phyloP scores from a whole-genome alignment of 202 grass and related monocot species.

The Alloteropsis angusta region DNA sequence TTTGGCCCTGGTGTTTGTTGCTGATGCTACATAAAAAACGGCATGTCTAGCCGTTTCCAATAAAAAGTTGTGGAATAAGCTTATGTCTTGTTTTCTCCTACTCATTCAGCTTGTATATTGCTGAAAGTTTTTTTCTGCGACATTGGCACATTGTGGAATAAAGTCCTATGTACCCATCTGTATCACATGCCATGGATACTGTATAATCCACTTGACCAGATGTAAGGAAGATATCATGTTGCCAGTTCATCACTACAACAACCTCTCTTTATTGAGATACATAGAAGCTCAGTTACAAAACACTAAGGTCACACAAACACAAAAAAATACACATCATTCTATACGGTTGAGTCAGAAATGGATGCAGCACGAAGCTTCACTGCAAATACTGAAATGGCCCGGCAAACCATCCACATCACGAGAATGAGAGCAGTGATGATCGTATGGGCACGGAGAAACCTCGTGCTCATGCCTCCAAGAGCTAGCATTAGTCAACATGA shows the following conservation, averaged over 20 bases:
- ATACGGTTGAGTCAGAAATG: background rate
- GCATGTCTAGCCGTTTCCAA: background rate
- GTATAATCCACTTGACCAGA: background rate
- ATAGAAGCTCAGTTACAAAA: background rate
- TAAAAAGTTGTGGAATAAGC: background rate
- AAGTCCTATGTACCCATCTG: background rate
- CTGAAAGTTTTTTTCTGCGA: background rate
- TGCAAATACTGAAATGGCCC: background rate
- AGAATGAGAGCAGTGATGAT: background rate
- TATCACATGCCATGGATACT: background rate
- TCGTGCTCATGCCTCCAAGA: background rate
- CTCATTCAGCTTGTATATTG: background rate
- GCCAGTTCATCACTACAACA: background rate
- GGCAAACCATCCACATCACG: background rate
- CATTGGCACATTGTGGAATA: background rate
- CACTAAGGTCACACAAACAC: background rate
- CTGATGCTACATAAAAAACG: background rate
- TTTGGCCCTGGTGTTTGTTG: background rate
- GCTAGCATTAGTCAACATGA: background rate
- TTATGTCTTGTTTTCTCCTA: background rate
- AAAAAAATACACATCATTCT: background rate
- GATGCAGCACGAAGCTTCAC: background rate
- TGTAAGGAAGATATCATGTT: background rate
- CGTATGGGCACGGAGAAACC: background rate
- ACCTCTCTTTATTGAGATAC: background rate